Percentiles rank a stretch among this genome's conserved stretches.
Conservation (phyloP, 306 rosid species). For the Acacia confusa region DNA sequence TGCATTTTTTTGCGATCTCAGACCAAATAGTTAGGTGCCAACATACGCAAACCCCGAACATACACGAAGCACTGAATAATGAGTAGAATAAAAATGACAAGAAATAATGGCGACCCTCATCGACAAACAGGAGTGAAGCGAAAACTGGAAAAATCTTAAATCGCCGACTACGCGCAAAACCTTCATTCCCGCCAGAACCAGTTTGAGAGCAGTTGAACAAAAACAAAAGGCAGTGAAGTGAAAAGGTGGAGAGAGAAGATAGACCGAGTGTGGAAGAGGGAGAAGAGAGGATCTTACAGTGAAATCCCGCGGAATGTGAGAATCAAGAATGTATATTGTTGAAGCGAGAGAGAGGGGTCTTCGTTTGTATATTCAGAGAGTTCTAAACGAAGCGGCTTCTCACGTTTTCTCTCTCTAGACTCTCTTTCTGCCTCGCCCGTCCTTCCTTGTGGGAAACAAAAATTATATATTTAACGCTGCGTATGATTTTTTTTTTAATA, state of each 20-base stretch:
- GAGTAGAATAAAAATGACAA: neutral
- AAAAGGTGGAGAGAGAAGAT: neutral
- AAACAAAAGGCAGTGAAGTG: neutral
- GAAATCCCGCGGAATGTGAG: conserved; percentile 4
- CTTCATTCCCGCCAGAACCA: conserved; percentile 27
- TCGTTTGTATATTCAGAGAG: conserved; percentile 11
- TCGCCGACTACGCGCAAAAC: neutral
- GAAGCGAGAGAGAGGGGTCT: conserved; percentile 15
- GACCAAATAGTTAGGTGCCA: neutral
- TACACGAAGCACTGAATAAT: neutral
- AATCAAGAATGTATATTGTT: conserved; percentile 6
- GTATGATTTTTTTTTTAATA: too few species aligned
- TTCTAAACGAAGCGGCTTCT: conserved; percentile 16
- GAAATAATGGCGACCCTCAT: neutral
- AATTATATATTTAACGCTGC: neutral
- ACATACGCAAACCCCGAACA: neutral
- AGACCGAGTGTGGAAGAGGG: neutral
- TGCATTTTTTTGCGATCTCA: neutral
- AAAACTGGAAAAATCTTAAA: neutral
- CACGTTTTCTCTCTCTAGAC: conserved; percentile 17
- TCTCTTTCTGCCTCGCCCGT: neutral
- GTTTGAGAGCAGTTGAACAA: neutral
- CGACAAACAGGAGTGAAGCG: neutral
- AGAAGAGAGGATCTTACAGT: conserved; percentile 28
- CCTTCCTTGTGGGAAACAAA: conserved; percentile 15